These are phyloP conservation scores for Seiridium unicorne DNA, from an alignment of 2,329 filamentous ascomycete genomes.

Conservation along the genomic window DNA sequence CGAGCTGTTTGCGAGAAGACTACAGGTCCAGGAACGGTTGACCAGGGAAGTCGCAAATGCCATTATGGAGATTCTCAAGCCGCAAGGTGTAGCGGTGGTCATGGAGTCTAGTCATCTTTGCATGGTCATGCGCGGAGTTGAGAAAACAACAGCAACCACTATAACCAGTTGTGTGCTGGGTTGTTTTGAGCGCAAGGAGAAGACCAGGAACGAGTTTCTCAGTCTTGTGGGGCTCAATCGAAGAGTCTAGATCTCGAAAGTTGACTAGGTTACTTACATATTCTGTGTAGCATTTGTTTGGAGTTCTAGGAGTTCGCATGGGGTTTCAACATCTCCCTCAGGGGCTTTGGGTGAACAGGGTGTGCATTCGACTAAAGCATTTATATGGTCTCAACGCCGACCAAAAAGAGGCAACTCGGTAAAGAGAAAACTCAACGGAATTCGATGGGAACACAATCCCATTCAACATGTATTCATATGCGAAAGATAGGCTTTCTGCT, in stretches of 20 bases:
- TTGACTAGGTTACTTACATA: not conserved
- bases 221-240: conserved; percentile 69
- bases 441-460: not conserved
- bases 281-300: not conserved
- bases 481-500: too few relatives aligned
- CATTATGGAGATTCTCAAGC: conserved; percentile 88
- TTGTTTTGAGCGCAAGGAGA: conserved; percentile 87
- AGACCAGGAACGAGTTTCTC: conserved; percentile 94
- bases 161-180: conserved; percentile 98
- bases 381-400: conserved; percentile 9
- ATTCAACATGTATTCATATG: conserved; percentile 8
- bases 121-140: conserved; percentile 98
- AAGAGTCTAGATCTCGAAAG: conserved; percentile 11
- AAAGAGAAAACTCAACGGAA: conserved; percentile 9
- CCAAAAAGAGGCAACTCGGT: conserved; percentile 8
- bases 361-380: not conserved
- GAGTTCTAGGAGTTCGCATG: conserved; percentile 10
- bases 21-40: conserved; percentile 94
- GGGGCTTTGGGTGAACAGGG: not conserved
- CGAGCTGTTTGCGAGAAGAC: conserved; percentile 90
- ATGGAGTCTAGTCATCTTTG: conserved; percentile 97
- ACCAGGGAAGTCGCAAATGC: conserved; percentile 96
- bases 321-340: conserved; percentile 18
- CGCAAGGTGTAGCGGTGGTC: conserved; percentile 92
- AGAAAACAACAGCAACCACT: conserved; percentile 83